These are phyloP conservation scores for Anaeromyces robustus DNA, from an alignment of 192 early-diverging fungal species.

Conservation along the genomic window DNA sequence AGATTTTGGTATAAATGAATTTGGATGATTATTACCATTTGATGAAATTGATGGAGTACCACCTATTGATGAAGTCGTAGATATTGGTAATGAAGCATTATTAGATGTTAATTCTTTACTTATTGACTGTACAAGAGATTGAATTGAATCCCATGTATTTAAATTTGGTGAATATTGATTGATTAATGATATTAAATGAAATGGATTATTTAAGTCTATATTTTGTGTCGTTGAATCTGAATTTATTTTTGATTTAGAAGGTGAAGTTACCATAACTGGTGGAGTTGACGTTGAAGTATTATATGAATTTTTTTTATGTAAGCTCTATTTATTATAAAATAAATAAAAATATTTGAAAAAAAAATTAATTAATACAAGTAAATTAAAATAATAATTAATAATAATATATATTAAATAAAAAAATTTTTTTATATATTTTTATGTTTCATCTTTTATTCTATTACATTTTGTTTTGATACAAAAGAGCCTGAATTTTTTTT, in stretches of 20 bases:
- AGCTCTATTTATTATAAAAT: neutral
- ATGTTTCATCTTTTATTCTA: neutral
- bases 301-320: neutral
- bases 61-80: neutral
- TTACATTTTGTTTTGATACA: neutral
- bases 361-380: too few species aligned
- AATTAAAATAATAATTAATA: too few species aligned
- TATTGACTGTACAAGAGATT: neutral
- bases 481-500: neutral
- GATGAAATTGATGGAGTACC: neutral
- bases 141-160: neutral
- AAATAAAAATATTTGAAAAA: too few species aligned
- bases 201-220: neutral
- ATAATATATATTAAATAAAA: too few species aligned
- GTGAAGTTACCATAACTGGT: neutral
- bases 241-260: neutral
- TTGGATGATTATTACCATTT: too few species aligned
- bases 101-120: neutral
- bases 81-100: neutral
- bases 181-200: neutral
- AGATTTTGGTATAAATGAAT: too few species aligned
- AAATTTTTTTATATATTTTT: too few species aligned
- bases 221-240: neutral
- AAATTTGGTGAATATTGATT: neutral
- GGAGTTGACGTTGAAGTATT: neutral